Evolutionary conservation across 2,329 filamentous ascomycete genomes (phyloP).

Genomic region (Phaeomoniella chlamydospora): DNA sequence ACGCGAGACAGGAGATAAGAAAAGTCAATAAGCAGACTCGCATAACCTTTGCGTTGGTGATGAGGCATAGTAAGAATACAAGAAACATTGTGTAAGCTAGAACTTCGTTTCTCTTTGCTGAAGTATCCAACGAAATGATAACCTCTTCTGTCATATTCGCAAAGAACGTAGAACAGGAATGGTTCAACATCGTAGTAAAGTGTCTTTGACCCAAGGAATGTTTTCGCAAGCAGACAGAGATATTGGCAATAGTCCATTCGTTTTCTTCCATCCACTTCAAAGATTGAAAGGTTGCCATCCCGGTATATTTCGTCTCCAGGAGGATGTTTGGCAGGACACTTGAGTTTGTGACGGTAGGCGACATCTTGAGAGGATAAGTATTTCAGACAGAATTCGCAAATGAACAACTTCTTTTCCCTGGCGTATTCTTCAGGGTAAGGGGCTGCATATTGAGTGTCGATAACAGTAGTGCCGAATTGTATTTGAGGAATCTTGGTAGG

Average conservation of each 20-base stretch:
- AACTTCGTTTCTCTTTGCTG: slow-evolving; percentile 92
- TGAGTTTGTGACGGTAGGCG: slow-evolving; percentile 92
- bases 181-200: slow-evolving; percentile 99
- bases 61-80: slow-evolving; percentile 94
- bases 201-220: slow-evolving; percentile 96
- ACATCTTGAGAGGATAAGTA: slow-evolving; percentile 99
- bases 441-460: slow-evolving; percentile 97
- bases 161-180: slow-evolving; percentile 98
- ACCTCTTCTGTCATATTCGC: slow-evolving; percentile 71
- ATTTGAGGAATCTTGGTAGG: slow-evolving; percentile 96
- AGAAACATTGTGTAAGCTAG: slow-evolving; percentile 92
- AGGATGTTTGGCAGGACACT: slow-evolving; percentile 91
- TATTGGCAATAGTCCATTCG: slow-evolving; percentile 96
- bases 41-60: slow-evolving; percentile 93
- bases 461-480: slow-evolving; percentile 94
- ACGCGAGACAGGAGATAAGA: slow-evolving; percentile 91
- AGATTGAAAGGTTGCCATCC: slow-evolving; percentile 86
- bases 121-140: slow-evolving; percentile 99
- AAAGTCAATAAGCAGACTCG: slow-evolving; percentile 93
- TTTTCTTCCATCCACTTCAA: slow-evolving; percentile 88
- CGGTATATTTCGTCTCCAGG: slow-evolving; percentile 97
- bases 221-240: slow-evolving; percentile 82
- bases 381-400: slow-evolving; percentile 97
- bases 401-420: slow-evolving; percentile 89
- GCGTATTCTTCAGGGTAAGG: slow-evolving; percentile 98